Conservation (phyloP, 208 protist species). For the Entamoeba invadens region DNA sequence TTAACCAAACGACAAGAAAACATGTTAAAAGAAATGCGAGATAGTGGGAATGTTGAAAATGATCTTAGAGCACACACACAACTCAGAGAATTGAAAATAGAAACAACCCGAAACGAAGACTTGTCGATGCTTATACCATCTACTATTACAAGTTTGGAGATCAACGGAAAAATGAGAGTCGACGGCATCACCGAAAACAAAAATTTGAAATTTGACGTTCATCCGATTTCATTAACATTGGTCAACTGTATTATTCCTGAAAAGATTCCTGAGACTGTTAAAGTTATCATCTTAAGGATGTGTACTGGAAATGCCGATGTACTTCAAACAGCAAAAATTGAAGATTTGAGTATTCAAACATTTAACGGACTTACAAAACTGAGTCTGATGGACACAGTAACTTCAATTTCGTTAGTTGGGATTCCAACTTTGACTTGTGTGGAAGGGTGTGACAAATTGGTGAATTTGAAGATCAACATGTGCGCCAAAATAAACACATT, state of each 20-base stretch:
- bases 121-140: not conserved
- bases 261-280: not conserved
- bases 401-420: not conserved
- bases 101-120: not conserved
- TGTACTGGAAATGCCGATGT: not conserved
- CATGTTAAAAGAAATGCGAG: not conserved
- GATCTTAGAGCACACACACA: not conserved
- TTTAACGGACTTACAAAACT: not conserved
- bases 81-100: not conserved
- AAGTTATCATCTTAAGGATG: not conserved
- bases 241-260: not conserved
- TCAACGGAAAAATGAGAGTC: not conserved
- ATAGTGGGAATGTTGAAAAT: not conserved
- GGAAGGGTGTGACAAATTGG: not conserved
- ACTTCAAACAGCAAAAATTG: not conserved
- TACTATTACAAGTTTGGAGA: not conserved
- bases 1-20: not conserved
- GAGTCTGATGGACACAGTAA: not conserved
- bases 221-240: not conserved
- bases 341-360: not conserved
- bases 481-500: not conserved
- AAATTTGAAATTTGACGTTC: not conserved
- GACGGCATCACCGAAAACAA: not conserved
- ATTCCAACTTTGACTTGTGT: not conserved
- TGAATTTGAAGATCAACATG: not conserved